Evolutionary conservation across 371 early-diverging fungal species (phyloP).

Genomic region (Capillidium rhysosporum): DNA sequence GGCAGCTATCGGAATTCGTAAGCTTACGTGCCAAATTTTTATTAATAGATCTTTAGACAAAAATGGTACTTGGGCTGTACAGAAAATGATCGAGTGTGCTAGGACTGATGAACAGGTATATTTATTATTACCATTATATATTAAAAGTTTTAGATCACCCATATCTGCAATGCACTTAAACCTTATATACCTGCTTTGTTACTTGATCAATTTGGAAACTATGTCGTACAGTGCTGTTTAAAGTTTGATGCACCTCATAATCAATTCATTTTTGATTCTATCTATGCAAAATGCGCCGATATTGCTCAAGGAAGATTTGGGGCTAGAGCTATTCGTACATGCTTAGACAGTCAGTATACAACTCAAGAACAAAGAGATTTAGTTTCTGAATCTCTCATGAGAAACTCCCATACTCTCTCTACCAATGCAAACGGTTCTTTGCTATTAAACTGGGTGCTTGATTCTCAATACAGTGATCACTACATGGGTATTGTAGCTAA

Average conservation of each 20-base stretch:
- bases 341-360: slow-evolving; percentile 70
- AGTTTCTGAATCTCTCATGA: slow-evolving; percentile 65
- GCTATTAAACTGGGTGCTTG: slow-evolving; percentile 84
- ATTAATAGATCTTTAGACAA: slow-evolving; percentile 16
- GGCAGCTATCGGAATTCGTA: slow-evolving; percentile 79
- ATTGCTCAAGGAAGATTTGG: slow-evolving; percentile 91
- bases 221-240: slow-evolving; percentile 91
- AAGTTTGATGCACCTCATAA: slow-evolving; percentile 55
- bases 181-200: slow-evolving; percentile 73
- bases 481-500: slow-evolving; percentile 46
- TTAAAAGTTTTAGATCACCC: slow-evolving; percentile 35
- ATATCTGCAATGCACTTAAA: slow-evolving; percentile 43
- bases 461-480: slow-evolving; percentile 52
- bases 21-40: slow-evolving; percentile 10
- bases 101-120: slow-evolving; percentile 18
- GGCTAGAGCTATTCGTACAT: slow-evolving; percentile 87
- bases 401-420: slow-evolving; percentile 50
- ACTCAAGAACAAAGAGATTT: slow-evolving; percentile 65
- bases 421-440: slow-evolving; percentile 87
- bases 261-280: slow-evolving; percentile 87
- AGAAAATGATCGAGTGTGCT: slow-evolving; percentile 85
- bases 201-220: slow-evolving; percentile 93
- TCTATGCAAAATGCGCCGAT: slow-evolving; percentile 67
- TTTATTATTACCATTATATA: not conserved
- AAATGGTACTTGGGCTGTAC: slow-evolving; percentile 96